Percentiles rank a stretch among this genome's conserved stretches.
Conservation (phyloP, 1,284 basidiomycete species). For the Tilletiopsis washingtonensis region DNA sequence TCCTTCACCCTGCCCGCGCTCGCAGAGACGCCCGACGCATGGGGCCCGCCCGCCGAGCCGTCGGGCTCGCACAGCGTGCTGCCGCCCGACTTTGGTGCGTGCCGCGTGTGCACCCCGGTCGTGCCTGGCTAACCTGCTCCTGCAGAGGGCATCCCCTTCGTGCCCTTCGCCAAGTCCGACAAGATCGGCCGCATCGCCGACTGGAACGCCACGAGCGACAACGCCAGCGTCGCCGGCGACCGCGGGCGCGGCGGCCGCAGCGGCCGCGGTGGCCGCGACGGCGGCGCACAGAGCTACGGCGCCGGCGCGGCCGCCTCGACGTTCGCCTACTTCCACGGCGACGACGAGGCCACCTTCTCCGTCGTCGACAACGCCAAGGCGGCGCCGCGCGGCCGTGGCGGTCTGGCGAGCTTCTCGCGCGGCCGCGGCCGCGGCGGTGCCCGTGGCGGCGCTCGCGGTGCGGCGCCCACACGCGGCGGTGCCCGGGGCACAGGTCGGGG, state of each 20-base stretch:
- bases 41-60: conserved; percentile 34
- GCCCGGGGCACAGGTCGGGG: conserved; percentile 1
- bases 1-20: conserved; percentile 35
- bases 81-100: conserved; percentile 38
- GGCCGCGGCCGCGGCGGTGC: conserved; percentile 40
- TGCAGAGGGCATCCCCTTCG: conserved; percentile 59
- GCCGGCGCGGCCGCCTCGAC: conserved; percentile 55
- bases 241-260: conserved; percentile 35
- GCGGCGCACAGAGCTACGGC: conserved; percentile 32
- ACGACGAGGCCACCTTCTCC: conserved; percentile 96
- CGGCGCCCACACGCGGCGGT: conserved; percentile 52
- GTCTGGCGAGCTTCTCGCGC: conserved; percentile 50
- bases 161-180: conserved; percentile 95
- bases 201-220: conserved; percentile 69
- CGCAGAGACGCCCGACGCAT: conserved; percentile 26
- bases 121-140: too few relatives aligned
- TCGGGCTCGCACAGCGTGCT: conserved; percentile 12
- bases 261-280: conserved; percentile 47
- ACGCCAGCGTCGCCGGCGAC: conserved; percentile 56
- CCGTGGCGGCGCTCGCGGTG: conserved; percentile 32
- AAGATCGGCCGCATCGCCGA: conserved; percentile 96
- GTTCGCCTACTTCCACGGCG: conserved; percentile 97
- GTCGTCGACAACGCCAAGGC: conserved; percentile 74
- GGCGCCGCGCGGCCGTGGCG: conserved; percentile 29
- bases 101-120: too few relatives aligned